Conservation (phyloP, 768 basidiomycete species). For the Suillus clintonianus region DNA sequence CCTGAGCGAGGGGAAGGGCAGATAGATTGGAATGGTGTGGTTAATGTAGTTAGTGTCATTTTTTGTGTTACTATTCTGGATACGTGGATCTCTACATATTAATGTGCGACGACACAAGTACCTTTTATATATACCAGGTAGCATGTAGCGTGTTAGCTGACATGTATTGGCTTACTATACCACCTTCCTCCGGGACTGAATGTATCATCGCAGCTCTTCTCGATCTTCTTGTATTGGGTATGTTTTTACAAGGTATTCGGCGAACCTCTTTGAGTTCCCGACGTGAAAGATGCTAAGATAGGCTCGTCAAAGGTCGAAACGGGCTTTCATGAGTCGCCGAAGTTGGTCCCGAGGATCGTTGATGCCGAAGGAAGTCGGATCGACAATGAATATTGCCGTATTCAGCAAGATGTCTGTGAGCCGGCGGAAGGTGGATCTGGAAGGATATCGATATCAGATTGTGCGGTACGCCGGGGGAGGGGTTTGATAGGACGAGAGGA, state of each 20-base stretch:
- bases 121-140: neutral
- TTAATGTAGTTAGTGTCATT: neutral
- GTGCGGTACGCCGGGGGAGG: conserved; percentile 40
- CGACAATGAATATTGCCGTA: neutral
- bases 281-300: neutral
- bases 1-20: conserved; percentile 24
- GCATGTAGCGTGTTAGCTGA: neutral
- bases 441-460: conserved; percentile 35
- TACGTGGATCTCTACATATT: neutral
- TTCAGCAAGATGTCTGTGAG: neutral
- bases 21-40: conserved; percentile 4
- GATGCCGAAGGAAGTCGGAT: neutral
- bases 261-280: neutral
- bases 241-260: neutral
- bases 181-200: neutral
- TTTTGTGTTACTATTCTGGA: neutral
- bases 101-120: neutral
- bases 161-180: neutral
- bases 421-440: neutral
- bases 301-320: neutral
- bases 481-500: conserved; percentile 48
- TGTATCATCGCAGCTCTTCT: neutral
- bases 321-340: neutral
- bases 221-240: neutral
- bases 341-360: neutral